Base-by-base conservation (phyloP, 2,329 filamentous ascomycete species). In the Thielaviopsis ethacetica region DNA sequence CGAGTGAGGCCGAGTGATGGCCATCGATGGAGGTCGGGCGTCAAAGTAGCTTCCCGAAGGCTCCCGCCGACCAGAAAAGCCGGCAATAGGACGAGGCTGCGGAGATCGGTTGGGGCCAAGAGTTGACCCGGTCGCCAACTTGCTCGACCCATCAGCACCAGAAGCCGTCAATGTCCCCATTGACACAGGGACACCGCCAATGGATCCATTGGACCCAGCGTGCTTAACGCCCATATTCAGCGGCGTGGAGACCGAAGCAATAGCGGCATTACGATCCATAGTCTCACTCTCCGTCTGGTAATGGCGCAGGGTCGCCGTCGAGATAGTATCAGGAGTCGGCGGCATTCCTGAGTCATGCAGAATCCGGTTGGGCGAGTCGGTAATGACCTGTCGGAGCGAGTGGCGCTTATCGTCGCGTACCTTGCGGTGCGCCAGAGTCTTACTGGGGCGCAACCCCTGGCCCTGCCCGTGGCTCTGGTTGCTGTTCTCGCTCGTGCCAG, bases 301-400 rank as follows among this genome's bases (percentile, higher is more conserved):
- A 15, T 73, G 71, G 5, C 73, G 71, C 38, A 82, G 69, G 0
- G 77, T 79, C 1, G 76, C 76, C 1, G 77, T 80, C 1, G 79
- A 80, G 21, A 81, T 77, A 0, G 80, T 82, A 63, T 82, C 79
- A 0, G 80, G 80, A 0, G 80, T 82, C 0, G 80, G 80, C 10
- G 80, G 80, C 1, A 82, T 68, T 19, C 68, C 68, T 19, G 75
- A 72, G 5, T 74, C 71, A 57, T 73, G 70, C 1, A 73, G 61
- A 64, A 71, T 68, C 71, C 73, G 62, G 68, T 70, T 62, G 65
- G 71, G 61, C 59, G 70, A 65, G 19, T 77, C 75, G 0, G 77
- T 80, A 30, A 74, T 65, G 6, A 81, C 78, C 50, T 68, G 73
- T 10, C 76, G 71, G 13, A 79, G 63, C 0, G 72, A 70, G 15